These are phyloP conservation scores for Asterophora parasitica DNA, from an alignment of 768 basidiomycete species.

Conservation along the genomic window DNA sequence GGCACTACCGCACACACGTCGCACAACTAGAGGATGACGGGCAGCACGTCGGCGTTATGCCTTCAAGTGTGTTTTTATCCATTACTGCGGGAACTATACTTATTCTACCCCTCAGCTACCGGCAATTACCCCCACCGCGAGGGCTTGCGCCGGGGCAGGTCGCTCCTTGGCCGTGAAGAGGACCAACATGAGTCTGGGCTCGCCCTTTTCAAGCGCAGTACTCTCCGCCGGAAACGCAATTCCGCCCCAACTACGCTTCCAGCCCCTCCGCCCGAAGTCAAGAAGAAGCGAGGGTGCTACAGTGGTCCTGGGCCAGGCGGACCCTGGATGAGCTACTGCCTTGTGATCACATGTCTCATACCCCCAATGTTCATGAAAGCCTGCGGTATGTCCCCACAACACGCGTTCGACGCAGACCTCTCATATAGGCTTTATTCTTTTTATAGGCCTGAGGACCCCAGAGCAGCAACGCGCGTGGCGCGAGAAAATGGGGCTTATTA, in stretches of 20 bases:
- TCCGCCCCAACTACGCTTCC: constrained; percentile 28
- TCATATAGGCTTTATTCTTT: neutral
- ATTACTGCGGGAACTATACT: neutral
- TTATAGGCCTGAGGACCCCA: constrained; percentile 75
- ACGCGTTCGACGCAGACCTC: neutral
- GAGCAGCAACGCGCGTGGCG: constrained; percentile 97
- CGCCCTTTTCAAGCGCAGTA: constrained; percentile 85
- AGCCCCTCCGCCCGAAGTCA: constrained; percentile 28
- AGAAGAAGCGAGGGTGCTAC: constrained; percentile 51
- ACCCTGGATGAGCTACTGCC: constrained; percentile 94
- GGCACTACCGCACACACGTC: constrained; percentile 89
- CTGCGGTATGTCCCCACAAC: constrained; percentile 59
- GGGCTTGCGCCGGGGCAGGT: constrained; percentile 76
- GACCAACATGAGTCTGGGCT: constrained; percentile 90
- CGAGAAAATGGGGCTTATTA: constrained; percentile 93
- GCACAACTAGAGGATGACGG: constrained; percentile 71
- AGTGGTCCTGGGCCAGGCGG: constrained; percentile 87
- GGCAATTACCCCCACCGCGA: constrained; percentile 69
- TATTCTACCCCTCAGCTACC: constrained; percentile 44
- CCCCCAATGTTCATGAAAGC: constrained; percentile 70
- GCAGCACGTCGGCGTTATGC: constrained; percentile 64
- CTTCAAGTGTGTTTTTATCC: constrained; percentile 64
- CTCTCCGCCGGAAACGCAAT: constrained; percentile 66
- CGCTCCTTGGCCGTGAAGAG: constrained; percentile 85
- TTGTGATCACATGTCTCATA: constrained; percentile 77